These are phyloP conservation scores for Aspergillus flavus DNA, from an alignment of 2,329 filamentous ascomycete genomes.

Conservation along the genomic window DNA sequence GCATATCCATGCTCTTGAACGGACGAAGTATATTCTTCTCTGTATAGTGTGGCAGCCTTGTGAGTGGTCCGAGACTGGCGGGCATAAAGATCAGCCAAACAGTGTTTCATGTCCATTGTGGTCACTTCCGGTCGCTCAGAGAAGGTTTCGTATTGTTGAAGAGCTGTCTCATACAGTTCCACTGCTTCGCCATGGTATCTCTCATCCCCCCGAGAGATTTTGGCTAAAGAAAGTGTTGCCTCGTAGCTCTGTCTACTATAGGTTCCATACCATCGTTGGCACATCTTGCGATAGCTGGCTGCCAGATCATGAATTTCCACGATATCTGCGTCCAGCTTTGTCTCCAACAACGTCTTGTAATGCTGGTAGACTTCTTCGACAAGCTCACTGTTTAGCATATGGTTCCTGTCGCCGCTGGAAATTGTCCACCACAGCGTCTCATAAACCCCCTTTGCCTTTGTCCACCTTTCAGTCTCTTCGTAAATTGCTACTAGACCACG, in stretches of 20 bases:
- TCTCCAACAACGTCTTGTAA: conserved; percentile 1
- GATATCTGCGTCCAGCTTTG: background rate
- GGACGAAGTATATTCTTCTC: background rate
- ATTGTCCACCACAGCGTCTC: background rate
- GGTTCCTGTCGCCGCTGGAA: background rate
- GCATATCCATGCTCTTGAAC: background rate
- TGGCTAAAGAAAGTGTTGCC: background rate
- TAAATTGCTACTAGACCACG: background rate
- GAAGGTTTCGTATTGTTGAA: background rate
- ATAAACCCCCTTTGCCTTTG: background rate
- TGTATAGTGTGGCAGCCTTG: background rate
- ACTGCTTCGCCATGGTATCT: conserved; percentile 4
- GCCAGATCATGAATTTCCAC: conserved; percentile 1
- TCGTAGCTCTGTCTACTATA: background rate
- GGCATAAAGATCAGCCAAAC: background rate
- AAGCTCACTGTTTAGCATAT: background rate
- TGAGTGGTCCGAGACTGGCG: background rate
- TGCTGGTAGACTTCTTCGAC: background rate
- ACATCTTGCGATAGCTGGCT: conserved; percentile 1
- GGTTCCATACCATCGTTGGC: background rate
- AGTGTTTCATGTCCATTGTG: background rate
- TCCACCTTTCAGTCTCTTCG: background rate
- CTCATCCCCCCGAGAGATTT: background rate
- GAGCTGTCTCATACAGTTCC: background rate
- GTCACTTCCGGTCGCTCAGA: background rate